Base-by-base conservation (phyloP, 768 basidiomycete species). In the Termitomyces heimii region DNA sequence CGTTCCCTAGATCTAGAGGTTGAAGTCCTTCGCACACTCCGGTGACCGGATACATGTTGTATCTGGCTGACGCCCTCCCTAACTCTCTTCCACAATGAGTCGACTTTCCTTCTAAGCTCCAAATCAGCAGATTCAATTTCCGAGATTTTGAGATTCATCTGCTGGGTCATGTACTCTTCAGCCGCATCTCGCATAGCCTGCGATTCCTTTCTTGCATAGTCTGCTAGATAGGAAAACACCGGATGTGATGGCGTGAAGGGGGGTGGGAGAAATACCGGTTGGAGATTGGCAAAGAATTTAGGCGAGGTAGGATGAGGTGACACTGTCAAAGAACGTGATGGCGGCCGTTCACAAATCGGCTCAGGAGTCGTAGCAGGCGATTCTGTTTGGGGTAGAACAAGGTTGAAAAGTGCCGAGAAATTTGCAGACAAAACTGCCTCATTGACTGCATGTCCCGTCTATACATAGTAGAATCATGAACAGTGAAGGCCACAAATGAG, bases 191-290 rank as follows among this genome's bases (percentile, higher is more conserved):
- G 81, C 50, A 83, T 67, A 52, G 71, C 74, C 40, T 82, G 72
- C 0, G 88, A 88, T 62, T 79, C 72, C 34, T 76, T 68, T 26
- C 72, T 66, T 14, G 90, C 89, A 49, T 84, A 65, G 24, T 78
- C 73, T 16, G 85, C 77, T 32, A 92, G 75, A 67, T 88, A 83
- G 43, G 74, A 60, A 65, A 92, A 92, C 42, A 84, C 80, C 7
- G 83, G 82, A 62, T 92, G 87, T 18, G 85, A 82, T 7, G 90
- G 85, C 0, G 86, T 81, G 69, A 88, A 92, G 18, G 90, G 89
- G 22, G 86, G 82, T 18, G 89, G 89, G 28, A 84, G 82, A 67
- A 90, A 87, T 39, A 92, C 70, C 5, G 85, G 78, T 39, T 78
- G 77, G 60, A 88, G 62, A 56, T 76, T 69, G 39, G 82, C 78